A percentile compares a stretch with the other conserved stretches of the same genome.
These are phyloP conservation scores for Penicillium subrubescens DNA, from an alignment of 495 filamentous ascomycete genomes.

Conservation along the genomic window DNA sequence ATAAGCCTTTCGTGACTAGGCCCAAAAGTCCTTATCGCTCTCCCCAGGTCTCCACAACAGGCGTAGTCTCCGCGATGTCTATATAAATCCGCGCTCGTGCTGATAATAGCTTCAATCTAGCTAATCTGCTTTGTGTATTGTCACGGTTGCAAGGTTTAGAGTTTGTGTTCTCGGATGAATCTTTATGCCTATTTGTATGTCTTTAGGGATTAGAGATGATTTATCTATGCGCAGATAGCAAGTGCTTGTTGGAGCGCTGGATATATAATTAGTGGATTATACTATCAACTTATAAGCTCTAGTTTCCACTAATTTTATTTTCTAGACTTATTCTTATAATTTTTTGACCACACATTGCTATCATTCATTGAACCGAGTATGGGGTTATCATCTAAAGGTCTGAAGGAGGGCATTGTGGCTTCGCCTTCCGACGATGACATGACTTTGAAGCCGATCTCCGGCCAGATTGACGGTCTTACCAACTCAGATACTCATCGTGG, in stretches of 20 bases:
- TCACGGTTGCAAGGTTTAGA: not conserved
- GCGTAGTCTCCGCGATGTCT: not conserved
- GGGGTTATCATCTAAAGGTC: not conserved
- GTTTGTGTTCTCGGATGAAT: not conserved
- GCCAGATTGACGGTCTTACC: not conserved
- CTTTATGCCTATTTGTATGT: not conserved
- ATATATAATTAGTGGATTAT: not conserved
- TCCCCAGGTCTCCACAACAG: not conserved
- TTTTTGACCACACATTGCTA: not conserved
- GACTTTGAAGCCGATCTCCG: not conserved
- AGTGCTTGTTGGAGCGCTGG: not conserved
- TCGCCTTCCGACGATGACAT: not conserved
- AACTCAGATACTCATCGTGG: not conserved
- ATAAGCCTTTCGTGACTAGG: not conserved
- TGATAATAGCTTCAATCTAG: not conserved
- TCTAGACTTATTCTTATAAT: too few species aligned
- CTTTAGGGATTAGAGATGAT: not conserved
- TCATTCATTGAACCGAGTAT: not conserved
- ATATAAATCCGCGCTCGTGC: not conserved
- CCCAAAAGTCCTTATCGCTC: not conserved
- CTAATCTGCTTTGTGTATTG: not conserved
- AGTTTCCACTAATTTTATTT: too few species aligned
- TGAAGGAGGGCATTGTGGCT: not conserved
- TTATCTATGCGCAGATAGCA: not conserved
- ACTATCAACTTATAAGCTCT: not conserved